Evolutionary conservation across 164 flowering plant species (phyloP), one percentile per base, ranked within the genome.

Genomic region (Umbilicus rupestris): DNA sequence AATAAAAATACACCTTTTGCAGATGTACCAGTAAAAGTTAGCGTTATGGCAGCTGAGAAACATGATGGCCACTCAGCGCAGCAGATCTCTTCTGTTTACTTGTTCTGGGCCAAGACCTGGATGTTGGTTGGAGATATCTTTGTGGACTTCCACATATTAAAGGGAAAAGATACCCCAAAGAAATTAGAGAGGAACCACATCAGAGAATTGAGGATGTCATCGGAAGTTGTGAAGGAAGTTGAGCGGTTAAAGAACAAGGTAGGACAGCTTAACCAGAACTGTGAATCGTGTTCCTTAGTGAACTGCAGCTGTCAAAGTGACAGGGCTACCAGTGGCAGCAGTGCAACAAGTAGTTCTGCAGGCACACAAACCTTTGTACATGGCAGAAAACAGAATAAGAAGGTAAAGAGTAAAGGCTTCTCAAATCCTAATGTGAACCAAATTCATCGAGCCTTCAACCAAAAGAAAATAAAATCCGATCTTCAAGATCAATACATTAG

Each of bases 261-360:
- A 69, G 87, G 85, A 9, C 82, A 83, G 68, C 68, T 70, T 73
- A 82, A 75, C 52, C 80, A 80, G 72, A 93, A 82, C 65, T 94
- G 99, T 76, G 78, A 78, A 67, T 81, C 81, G 20, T 94, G 99
- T 78, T 94, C 92, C 66, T 73, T 94, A 71, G 78, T 89, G 52
- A 94, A 94, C 69, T 94, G 99, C 74, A 91, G 99, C 77, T 94
- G 99, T 75, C 84, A 80, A 78, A 87, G 90, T 79, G 97, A 94
- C 71, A 81, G 99, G 76, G 96, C 84, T 59, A 89, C 84, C 71
- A 94, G 99, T 80, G 97, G 99, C 31, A 87, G 76, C 74, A 89
- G 96, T 77, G 99, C 97, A 66, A 94, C 97, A 68, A 86, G 97
- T 73, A 89, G 97, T 70, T 72, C 69, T 65, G 76, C 83, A 68